phyloP scores from a whole-genome alignment of 495 filamentous ascomycete genomes.

The Wilcoxina mikolae region DNA sequence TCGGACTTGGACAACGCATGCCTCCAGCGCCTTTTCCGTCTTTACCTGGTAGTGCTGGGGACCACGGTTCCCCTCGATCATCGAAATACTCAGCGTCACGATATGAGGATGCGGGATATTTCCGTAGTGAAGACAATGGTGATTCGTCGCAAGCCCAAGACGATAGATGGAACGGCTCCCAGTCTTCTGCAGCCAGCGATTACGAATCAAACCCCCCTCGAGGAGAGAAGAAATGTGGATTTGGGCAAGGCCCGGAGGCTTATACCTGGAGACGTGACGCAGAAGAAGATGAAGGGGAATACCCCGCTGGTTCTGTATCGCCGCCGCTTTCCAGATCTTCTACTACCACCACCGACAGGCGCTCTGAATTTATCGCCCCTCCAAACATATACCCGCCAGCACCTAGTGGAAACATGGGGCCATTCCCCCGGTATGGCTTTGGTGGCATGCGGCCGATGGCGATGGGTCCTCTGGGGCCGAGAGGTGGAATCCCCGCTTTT shows the following conservation, averaged over 20 bases:
- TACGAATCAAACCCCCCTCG: conserved; percentile 6
- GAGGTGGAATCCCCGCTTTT: conserved; percentile 4
- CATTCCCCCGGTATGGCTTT: conserved; percentile 18
- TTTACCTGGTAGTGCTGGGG: not conserved
- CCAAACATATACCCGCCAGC: conserved; percentile 14
- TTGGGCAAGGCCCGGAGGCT: conserved; percentile 15
- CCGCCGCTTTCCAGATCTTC: conserved; percentile 19
- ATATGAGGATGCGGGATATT: not conserved
- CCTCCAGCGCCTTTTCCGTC: not conserved
- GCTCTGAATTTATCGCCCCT: conserved; percentile 17
- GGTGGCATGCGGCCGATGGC: conserved; percentile 12
- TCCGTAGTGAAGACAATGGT: not conserved
- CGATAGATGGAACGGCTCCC: conserved; percentile 16
- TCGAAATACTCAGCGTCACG: not conserved
- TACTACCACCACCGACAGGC: conserved; percentile 20
- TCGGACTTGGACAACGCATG: not conserved
- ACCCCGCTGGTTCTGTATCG: conserved; percentile 15
- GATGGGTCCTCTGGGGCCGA: conserved; percentile 20
- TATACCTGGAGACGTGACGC: conserved; percentile 17
- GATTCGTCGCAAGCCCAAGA: not conserved
- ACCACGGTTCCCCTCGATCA: not conserved
- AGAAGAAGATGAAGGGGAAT: conserved; percentile 4
- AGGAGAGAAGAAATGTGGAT: conserved; percentile 12
- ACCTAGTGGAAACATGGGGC: conserved; percentile 1
- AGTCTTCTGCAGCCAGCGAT: conserved; percentile 2